Percentiles rank a stretch among this genome's conserved stretches.
phyloP scores from a whole-genome alignment of 805 yeast genomes.

The Danielia reshetovae region DNA sequence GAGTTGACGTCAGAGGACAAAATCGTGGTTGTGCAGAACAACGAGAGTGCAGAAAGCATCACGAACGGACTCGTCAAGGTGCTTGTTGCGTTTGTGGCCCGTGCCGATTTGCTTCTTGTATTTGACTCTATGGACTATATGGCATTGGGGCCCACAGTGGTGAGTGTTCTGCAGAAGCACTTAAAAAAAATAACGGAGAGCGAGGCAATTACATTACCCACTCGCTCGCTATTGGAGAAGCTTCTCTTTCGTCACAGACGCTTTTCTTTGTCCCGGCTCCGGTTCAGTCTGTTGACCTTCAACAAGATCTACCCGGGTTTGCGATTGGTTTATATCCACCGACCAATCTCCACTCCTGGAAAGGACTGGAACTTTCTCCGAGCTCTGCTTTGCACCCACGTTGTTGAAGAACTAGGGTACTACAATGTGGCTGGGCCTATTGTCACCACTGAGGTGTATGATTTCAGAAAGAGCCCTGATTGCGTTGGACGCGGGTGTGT shows the following conservation, averaged over 20 bases:
- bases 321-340: constrained; percentile 41
- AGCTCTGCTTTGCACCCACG: constrained; percentile 45
- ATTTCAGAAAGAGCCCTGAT: constrained; percentile 49
- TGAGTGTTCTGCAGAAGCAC: constrained; percentile 2
- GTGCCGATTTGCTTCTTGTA: constrained; percentile 22
- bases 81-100: constrained; percentile 36
- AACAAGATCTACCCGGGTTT: constrained; percentile 17
- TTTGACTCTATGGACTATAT: constrained; percentile 12
- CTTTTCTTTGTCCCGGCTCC: constrained; percentile 46
- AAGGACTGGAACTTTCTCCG: constrained; percentile 39
- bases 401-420: constrained; percentile 47
- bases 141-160: constrained; percentile 9
- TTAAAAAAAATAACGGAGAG: neutral
- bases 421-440: constrained; percentile 54
- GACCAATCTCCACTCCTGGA: constrained; percentile 10
- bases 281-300: constrained; percentile 31
- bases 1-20: constrained; percentile 25
- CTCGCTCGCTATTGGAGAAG: constrained; percentile 25
- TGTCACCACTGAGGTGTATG: constrained; percentile 55
- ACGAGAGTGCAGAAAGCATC: constrained; percentile 19
- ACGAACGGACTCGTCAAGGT: constrained; percentile 33
- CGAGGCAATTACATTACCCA: constrained; percentile 20
- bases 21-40: constrained; percentile 19
- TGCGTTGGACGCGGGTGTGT: constrained; percentile 48
- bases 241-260: constrained; percentile 25